Evolutionary conservation across 108 stramenopile genomes (phyloP).

Genomic region (Tribonema minus): DNA sequence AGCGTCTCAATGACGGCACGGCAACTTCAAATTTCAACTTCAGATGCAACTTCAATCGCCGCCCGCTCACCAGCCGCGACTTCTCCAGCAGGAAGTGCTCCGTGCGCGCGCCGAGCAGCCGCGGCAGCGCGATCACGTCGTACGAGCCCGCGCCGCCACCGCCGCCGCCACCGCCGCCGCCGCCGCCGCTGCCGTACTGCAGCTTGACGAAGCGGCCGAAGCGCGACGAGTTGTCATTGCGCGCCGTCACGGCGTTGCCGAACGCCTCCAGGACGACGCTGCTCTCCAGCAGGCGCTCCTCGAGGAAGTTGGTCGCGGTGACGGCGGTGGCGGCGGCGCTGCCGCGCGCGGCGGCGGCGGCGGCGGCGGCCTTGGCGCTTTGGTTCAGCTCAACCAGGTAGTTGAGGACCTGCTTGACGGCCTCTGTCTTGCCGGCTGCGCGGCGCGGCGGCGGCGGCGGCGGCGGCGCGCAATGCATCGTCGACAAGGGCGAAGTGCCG

Average conservation of each 20-base stretch:
- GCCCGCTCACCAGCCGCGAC: slow-evolving; percentile 82
- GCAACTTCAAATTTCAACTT: too few species aligned
- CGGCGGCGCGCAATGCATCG: too few species aligned
- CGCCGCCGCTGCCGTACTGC: too few species aligned
- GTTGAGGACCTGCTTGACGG: slow-evolving; percentile 48
- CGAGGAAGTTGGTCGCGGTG: slow-evolving; percentile 21
- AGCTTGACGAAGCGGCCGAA: too few species aligned
- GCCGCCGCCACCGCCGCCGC: neutral
- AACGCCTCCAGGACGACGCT: slow-evolving; percentile 60
- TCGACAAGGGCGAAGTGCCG: too few species aligned
- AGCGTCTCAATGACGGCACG: too few species aligned
- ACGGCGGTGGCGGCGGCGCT: too few species aligned
- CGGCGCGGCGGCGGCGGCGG: too few species aligned
- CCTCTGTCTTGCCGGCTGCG: slow-evolving; percentile 52
- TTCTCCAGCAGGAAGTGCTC: slow-evolving; percentile 85
- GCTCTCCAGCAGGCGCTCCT: slow-evolving; percentile 44
- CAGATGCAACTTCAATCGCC: too few species aligned
- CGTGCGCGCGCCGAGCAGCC: slow-evolving; percentile 55
- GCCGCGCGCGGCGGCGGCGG: too few species aligned
- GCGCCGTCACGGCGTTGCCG: slow-evolving; percentile 61
- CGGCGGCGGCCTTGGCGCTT: slow-evolving; percentile 1
- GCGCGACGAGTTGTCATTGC: slow-evolving; percentile 63
- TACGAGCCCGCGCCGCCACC: neutral
- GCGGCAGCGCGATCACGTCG: neutral
- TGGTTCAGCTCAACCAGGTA: too few species aligned